Percentiles rank a stretch among this genome's conserved stretches.
These are phyloP conservation scores for Potentilla sterilis DNA, from an alignment of 306 rosid genomes.

Conservation along the genomic window DNA sequence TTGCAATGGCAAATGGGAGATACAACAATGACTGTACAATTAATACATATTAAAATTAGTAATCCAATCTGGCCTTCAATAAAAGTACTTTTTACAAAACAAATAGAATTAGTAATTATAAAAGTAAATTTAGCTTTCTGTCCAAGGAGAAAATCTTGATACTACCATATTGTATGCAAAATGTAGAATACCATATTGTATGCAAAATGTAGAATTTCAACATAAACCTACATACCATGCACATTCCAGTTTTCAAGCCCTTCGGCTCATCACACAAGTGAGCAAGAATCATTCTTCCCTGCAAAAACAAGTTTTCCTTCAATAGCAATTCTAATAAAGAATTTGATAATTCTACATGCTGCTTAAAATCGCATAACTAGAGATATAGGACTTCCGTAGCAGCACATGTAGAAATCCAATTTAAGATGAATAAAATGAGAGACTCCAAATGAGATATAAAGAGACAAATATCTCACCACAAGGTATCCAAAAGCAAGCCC, in stretches of 20 bases:
- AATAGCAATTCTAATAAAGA: slow-evolving; percentile 11
- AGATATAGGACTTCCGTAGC: neutral
- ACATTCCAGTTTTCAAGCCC: slow-evolving; percentile 98
- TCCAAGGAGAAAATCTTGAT: neutral
- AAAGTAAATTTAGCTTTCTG: neutral
- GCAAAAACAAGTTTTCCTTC: slow-evolving; percentile 41
- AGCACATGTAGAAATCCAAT: neutral
- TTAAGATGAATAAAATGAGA: slow-evolving; percentile 6
- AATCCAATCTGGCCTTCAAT: neutral
- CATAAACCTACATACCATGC: slow-evolving; percentile 65
- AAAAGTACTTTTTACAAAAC: neutral
- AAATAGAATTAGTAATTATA: neutral
- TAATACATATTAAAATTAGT: slow-evolving; percentile 7
- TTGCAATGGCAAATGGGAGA: slow-evolving; percentile 87
- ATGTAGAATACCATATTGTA: neutral
- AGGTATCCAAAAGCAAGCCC: slow-evolving; percentile 89
- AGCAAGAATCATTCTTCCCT: slow-evolving; percentile 94
- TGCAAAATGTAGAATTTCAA: neutral
- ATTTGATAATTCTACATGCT: neutral
- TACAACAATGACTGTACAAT: slow-evolving; percentile 65
- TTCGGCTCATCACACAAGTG: slow-evolving; percentile 98
- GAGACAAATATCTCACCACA: slow-evolving; percentile 55
- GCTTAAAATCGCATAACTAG: neutral
- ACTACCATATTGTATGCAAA: neutral
- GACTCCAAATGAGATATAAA: slow-evolving; percentile 9